Base-by-base conservation (phyloP, 257 asterid genomes). In the Paulownia fortunei region DNA sequence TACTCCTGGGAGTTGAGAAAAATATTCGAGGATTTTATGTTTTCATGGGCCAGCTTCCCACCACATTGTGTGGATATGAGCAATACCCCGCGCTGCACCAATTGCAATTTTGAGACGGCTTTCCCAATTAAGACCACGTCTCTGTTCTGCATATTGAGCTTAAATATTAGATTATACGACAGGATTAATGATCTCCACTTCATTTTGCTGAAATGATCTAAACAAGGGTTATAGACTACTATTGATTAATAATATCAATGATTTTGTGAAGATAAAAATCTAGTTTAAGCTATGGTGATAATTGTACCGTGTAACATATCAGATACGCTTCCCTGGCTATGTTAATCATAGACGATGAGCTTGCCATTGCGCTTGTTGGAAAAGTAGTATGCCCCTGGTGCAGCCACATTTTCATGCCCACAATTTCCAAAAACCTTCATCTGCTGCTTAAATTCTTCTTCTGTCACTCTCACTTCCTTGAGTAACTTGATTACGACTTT, bases 81-180 rank as follows among this genome's bases (percentile, higher is more conserved):
- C 82, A 60, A 84, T 74, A 11, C 86, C 86, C 71, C 80, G 56
- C 12, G 88, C 86, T 47, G 83, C 83, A 59, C 89, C 87, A 5
- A 75, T 44, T 18, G 86, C 84, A 46, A 72, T 74, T 19, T 81
- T 60, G 6, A 78, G 41, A 8, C 88, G 76, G 24, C 79, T 60
- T 62, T 79, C 80, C 87, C 87, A 83, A 19, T 79, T 75, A 12
- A 75, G n/a, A n/a, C n/a, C 55, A 42, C 69, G 76, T 11, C n/a
- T 36, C n/a, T 11, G 12, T 49, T n/a, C 19, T 13, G 56, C 56
- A 12, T 49, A 3, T 49, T 49, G 21, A 49, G 6, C n/a, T 49
- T n/a, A 2, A 0, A 0, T n/a, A 49, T 5, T 47, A 11, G 11
- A 47, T 49, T 12, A 16, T 1, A 49, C 2, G 19, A 13, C 3